phyloP scores from a whole-genome alignment of 2,329 filamentous ascomycete species.

The Fusarium sp. region DNA sequence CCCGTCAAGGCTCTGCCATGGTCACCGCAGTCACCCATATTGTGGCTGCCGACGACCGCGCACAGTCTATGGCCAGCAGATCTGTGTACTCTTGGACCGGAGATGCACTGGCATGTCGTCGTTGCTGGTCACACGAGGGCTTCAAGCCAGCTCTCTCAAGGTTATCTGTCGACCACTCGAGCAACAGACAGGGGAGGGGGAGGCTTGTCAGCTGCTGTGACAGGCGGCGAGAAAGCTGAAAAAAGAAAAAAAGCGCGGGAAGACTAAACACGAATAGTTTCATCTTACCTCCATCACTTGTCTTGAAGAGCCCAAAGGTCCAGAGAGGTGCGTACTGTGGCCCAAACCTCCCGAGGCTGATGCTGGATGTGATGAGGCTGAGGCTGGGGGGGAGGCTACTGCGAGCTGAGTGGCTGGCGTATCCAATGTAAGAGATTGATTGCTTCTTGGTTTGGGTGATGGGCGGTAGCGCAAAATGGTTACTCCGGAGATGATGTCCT shows the following conservation, averaged over 20 bases:
- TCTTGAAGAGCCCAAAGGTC: background rate
- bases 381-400: constrained; percentile 1
- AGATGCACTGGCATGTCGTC: background rate
- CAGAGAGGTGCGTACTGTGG: constrained; percentile 12
- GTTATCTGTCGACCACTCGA: constrained; percentile 3
- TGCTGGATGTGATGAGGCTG: constrained; percentile 7
- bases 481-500: background rate
- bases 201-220: background rate
- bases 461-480: background rate
- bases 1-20: constrained; percentile 11
- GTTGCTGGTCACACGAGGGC: constrained; percentile 28
- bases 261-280: constrained; percentile 6
- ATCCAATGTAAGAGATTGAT: constrained; percentile 13
- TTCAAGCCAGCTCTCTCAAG: constrained; percentile 25
- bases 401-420: constrained; percentile 18
- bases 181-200: background rate
- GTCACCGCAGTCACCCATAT: constrained; percentile 8
- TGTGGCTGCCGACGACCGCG: constrained; percentile 22
- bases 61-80: constrained; percentile 1
- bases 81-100: background rate
- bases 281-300: constrained; percentile 37
- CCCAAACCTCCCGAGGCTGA: constrained; percentile 28
- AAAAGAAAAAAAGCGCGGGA: background rate
- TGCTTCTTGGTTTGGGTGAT: background rate
- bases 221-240: background rate